Base-by-base conservation (phyloP, 2,329 filamentous ascomycete species). In the Penicillium sp. region DNA sequence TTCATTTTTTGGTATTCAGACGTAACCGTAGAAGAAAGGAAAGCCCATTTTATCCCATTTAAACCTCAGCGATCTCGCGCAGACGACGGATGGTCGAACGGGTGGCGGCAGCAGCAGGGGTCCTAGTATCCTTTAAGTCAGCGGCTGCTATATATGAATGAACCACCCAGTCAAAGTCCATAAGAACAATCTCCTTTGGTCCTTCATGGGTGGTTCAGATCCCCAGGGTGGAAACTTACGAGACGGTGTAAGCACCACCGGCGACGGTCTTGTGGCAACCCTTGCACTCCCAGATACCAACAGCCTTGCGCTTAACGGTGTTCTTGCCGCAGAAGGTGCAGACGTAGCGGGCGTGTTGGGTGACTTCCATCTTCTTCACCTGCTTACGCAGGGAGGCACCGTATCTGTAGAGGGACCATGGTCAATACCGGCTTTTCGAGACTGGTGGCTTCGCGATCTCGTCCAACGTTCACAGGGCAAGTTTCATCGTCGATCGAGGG, bases 361-460 rank as follows among this genome's bases (percentile, higher is more conserved):
- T 85, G 72, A 96, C 85, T 84, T 96, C 92, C 84, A 95, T 95
- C 85, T 95, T 95, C 87, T 96, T 96, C 68, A 92, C 84, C 72
- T 88, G 89, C 82, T 96, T 96, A 76, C 89, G 87, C 74, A 96
- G 87, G 66, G 92, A 96, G 70, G 92, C 90, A 89, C 90, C 92
- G 75, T 94, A 94, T 80, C 87, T 90, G 47, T 59, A 60, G 45
- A 39, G 37, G 44, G 45, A 25, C 32, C 27, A 29, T 40, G 27
- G 32, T 49, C 44, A 51, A 52, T 44, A 41, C 48, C 45, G 43
- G 39, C 43, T 44, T 47, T 44, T 31, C 40, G 18, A 9, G 5
- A 9, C 18, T 5, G 18, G 33, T 27, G 25, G 25, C 11, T 33
- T 39, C 5, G 30, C 26, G 14, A 32, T 11, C 30, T 39, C 20